Evolutionary conservation across 345 rosid genomes (phyloP).

Genomic region (Populus simonii): DNA sequence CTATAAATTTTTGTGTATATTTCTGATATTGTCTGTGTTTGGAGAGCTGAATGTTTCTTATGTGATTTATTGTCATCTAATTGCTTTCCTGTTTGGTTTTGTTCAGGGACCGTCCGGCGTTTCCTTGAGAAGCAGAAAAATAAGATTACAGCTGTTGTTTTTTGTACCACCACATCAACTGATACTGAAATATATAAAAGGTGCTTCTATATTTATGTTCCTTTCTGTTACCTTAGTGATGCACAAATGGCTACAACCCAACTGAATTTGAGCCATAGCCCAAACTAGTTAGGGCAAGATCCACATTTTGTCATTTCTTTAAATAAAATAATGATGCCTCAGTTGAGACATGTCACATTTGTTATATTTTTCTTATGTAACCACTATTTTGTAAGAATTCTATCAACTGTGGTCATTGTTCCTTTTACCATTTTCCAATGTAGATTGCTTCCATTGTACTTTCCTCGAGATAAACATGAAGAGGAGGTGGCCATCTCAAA

Average conservation of each 20-base stretch:
- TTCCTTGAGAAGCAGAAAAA: constrained; percentile 91
- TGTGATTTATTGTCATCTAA: neutral
- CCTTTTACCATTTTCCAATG: constrained; percentile 20
- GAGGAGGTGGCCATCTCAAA: constrained; percentile 82
- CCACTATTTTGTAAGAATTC: neutral
- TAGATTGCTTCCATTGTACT: constrained; percentile 94
- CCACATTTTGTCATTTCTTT: constrained; percentile 7
- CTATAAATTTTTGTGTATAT: constrained; percentile 1
- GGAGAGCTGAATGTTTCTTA: neutral
- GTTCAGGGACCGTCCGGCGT: constrained; percentile 86
- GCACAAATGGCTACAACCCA: neutral
- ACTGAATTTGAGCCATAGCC: neutral
- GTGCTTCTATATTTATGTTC: constrained; percentile 31
- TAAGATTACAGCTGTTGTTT: constrained; percentile 79
- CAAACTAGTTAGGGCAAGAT: neutral
- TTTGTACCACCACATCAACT: constrained; percentile 71
- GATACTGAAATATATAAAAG: constrained; percentile 97
- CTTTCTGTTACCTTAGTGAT: constrained; percentile 2
- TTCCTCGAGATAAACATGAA: constrained; percentile 93
- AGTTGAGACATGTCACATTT: neutral
- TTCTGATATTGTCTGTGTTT: constrained; percentile 7
- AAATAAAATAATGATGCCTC: constrained; percentile 1
- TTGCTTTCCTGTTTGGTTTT: constrained; percentile 19
- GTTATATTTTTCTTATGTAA: neutral
- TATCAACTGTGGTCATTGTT: constrained; percentile 3